phyloP scores from a whole-genome alignment of 352 stramenopile species.

The Pythium monospermum region DNA sequence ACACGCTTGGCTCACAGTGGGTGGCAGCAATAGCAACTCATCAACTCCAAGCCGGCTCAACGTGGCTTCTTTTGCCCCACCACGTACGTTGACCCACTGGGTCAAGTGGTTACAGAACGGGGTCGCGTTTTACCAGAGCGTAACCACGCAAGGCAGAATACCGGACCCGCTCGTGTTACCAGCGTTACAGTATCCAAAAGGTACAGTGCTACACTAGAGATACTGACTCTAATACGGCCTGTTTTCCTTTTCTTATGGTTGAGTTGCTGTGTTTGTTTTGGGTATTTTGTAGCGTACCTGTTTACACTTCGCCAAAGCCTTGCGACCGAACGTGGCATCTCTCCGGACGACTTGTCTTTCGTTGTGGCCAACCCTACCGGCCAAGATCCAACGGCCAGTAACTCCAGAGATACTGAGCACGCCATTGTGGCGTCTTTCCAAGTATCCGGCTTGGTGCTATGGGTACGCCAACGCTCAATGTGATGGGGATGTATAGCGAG shows the following conservation, averaged over 20 bases:
- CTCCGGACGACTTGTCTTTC: slow-evolving; percentile 22
- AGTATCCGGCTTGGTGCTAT: slow-evolving; percentile 36
- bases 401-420: neutral
- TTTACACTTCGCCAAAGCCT: slow-evolving; percentile 32
- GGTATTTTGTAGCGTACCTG: slow-evolving; percentile 25
- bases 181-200: too few species aligned
- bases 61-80: neutral
- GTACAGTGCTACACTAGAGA: slow-evolving; percentile 39
- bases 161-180: slow-evolving; percentile 28
- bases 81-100: slow-evolving; percentile 8
- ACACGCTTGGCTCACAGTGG: neutral
- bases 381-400: neutral
- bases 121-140: slow-evolving; percentile 8
- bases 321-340: slow-evolving; percentile 13
- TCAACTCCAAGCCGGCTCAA: neutral
- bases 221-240: too few species aligned
- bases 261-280: neutral
- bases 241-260: neutral
- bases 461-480: too few species aligned
- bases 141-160: neutral
- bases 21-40: too few species aligned
- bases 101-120: slow-evolving; percentile 9
- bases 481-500: neutral
- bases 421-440: slow-evolving; percentile 28
- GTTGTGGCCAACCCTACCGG: slow-evolving; percentile 8